phyloP scores from a whole-genome alignment of 129 eudicot species.

The Pittosporum tobira region DNA sequence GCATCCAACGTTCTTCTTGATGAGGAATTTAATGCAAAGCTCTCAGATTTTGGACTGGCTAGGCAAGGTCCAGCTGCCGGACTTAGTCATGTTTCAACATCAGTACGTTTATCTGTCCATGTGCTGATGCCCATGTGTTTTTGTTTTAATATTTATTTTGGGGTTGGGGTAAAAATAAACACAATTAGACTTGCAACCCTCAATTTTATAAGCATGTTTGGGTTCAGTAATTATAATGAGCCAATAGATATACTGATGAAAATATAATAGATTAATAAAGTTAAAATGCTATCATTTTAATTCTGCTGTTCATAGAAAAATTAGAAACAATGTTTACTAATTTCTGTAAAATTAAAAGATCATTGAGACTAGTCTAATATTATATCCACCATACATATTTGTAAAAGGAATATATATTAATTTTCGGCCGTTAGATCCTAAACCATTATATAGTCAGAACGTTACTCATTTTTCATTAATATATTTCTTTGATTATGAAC shows the following conservation, averaged over 20 bases:
- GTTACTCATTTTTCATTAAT: background rate
- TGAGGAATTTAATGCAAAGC: conserved; percentile 79
- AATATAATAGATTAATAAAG: background rate
- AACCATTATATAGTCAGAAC: background rate
- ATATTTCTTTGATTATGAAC: background rate
- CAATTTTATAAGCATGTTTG: background rate
- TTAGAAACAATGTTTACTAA: background rate
- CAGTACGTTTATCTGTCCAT: conserved; percentile 30
- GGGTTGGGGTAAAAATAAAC: background rate
- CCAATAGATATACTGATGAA: background rate
- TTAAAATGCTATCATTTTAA: background rate
- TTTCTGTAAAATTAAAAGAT: too few relatives aligned
- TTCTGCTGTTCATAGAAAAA: too few relatives aligned
- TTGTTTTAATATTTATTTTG: background rate
- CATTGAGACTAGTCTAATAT: too few relatives aligned
- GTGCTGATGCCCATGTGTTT: background rate
- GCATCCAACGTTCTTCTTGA: conserved; percentile 77
- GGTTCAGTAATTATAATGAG: background rate
- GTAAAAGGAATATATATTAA: too few relatives aligned
- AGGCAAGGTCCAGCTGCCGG: conserved; percentile 93
- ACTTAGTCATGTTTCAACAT: conserved; percentile 68
- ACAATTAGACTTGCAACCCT: too few relatives aligned
- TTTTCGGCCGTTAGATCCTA: background rate
- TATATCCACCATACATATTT: too few relatives aligned
- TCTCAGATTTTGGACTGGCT: conserved; percentile 90